These are phyloP conservation scores for Pachysandra terminalis DNA, from an alignment of 164 flowering plant species.

Conservation along the genomic window DNA sequence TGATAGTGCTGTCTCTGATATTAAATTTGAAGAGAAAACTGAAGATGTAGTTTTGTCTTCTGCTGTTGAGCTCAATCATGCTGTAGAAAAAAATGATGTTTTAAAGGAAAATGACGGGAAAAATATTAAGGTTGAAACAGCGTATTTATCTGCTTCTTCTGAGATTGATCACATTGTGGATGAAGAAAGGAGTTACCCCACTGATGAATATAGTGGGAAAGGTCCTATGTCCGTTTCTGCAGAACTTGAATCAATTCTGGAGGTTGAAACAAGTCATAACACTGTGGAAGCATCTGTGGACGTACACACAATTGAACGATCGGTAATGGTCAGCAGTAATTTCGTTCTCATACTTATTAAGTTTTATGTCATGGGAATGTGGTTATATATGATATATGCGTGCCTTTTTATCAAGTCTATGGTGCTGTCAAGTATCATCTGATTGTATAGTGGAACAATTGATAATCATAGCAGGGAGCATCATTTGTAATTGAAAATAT, in stretches of 20 bases:
- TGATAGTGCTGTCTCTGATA: not conserved
- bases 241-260: conserved; percentile 18
- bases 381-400: not conserved
- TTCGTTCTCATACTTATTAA: not conserved
- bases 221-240: conserved; percentile 1
- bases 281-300: conserved; percentile 10
- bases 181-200: not conserved
- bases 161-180: not conserved
- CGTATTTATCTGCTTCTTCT: not conserved
- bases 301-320: conserved; percentile 8
- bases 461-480: not conserved
- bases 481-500: not conserved
- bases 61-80: not conserved
- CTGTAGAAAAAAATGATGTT: not conserved
- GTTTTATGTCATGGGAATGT: not conserved
- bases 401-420: not conserved
- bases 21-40: not conserved
- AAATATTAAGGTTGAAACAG: conserved; percentile 3
- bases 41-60: not conserved
- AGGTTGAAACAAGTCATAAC: conserved; percentile 11
- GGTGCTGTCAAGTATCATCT: not conserved
- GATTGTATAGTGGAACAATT: not conserved
- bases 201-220: not conserved
- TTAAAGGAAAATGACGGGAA: not conserved
- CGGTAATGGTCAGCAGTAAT: conserved; percentile 17